These are phyloP conservation scores for Kuraishia ogatae DNA, from an alignment of 805 yeast genomes.

Conservation along the genomic window DNA sequence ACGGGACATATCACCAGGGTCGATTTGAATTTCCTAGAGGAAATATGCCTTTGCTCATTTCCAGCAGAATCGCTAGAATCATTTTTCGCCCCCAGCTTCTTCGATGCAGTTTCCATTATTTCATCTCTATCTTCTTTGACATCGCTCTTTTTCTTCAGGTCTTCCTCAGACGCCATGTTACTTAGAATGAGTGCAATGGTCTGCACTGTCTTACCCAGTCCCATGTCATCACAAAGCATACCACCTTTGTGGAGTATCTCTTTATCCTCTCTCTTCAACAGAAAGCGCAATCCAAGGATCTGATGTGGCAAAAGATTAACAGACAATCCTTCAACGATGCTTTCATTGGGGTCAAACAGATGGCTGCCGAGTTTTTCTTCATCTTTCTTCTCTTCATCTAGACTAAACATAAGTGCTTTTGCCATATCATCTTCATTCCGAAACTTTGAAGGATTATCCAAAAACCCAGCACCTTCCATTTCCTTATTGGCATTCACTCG, in stretches of 20 bases:
- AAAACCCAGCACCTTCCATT: conserved; percentile 5
- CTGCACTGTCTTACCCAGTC: conserved; percentile 81
- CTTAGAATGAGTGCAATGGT: conserved; percentile 48
- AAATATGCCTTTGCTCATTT: conserved; percentile 5
- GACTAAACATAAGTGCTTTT: neutral
- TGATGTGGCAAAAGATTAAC: conserved; percentile 38
- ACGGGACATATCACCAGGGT: conserved; percentile 35
- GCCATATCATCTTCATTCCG: conserved; percentile 3
- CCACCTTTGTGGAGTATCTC: conserved; percentile 36
- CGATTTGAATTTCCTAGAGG: conserved; percentile 14
- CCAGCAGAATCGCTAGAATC: neutral
- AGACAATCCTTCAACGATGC: conserved; percentile 25
- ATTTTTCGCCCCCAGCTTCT: neutral
- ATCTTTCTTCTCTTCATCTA: neutral
- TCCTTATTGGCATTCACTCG: neutral
- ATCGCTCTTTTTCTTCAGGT: neutral
- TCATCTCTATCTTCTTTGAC: neutral
- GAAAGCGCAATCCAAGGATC: conserved; percentile 31
- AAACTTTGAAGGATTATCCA: conserved; percentile 6
- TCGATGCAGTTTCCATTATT: conserved; percentile 1
- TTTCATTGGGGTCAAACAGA: conserved; percentile 9
- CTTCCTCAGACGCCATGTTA: conserved; percentile 13
- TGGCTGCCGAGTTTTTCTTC: neutral
- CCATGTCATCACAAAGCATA: conserved; percentile 83
- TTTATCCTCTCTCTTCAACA: conserved; percentile 26